phyloP scores from a whole-genome alignment of 2,329 filamentous ascomycete genomes.

The Fusarium pininemorale region DNA sequence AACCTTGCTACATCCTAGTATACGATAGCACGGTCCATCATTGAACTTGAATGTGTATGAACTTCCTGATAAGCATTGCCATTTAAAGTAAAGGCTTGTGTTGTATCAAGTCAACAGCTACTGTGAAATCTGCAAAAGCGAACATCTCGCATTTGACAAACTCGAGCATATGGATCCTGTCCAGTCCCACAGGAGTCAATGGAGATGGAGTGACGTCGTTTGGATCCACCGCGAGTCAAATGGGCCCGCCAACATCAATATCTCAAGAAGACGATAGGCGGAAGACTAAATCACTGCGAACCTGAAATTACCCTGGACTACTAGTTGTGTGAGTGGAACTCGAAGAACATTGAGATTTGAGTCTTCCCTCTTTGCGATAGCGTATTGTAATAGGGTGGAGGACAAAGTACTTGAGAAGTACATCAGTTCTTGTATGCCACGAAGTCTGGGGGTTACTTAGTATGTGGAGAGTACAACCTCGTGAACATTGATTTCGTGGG shows the following conservation, averaged over 20 bases:
- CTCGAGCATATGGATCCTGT: not conserved
- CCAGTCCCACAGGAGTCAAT: not conserved
- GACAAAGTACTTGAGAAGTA: constrained; percentile 24
- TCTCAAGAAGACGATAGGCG: constrained; percentile 35
- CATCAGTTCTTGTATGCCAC: not conserved
- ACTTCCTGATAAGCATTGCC: not conserved
- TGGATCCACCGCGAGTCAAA: constrained; percentile 25
- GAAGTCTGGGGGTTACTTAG: constrained; percentile 11
- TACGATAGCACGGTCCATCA: constrained; percentile 5
- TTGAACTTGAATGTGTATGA: not conserved
- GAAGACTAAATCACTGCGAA: constrained; percentile 12
- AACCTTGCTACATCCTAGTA: constrained; percentile 10
- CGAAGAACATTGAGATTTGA: constrained; percentile 12
- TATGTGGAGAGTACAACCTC: constrained; percentile 19
- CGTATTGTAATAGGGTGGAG: constrained; percentile 15
- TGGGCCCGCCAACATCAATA: constrained; percentile 24
- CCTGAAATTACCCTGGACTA: constrained; percentile 13
- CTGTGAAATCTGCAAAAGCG: not conserved
- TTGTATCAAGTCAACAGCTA: not conserved
- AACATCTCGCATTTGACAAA: not conserved
- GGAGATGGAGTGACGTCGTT: constrained; percentile 33
- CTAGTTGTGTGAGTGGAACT: constrained; percentile 31
- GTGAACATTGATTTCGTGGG: constrained; percentile 17
- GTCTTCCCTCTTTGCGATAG: constrained; percentile 24
- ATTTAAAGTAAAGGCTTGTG: not conserved